phyloP scores from a whole-genome alignment of 2,329 filamentous ascomycete genomes.

The Bipolaris sorokiniana region DNA sequence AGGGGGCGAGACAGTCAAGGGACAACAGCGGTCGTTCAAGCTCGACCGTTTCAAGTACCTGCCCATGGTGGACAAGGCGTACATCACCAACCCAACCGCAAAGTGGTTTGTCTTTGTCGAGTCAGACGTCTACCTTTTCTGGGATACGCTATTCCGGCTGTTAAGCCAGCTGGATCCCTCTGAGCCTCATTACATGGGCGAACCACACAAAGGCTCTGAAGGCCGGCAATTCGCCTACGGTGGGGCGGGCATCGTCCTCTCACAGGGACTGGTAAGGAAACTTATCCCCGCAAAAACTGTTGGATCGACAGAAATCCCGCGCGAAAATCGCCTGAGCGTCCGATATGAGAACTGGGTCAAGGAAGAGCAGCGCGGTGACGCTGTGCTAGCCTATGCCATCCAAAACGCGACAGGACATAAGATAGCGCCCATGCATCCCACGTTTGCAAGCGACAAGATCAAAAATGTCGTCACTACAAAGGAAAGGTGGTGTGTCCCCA shows the following conservation, averaged over 20 bases:
- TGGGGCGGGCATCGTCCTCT: constrained; percentile 54
- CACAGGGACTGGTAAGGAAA: constrained; percentile 60
- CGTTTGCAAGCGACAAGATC: constrained; percentile 54
- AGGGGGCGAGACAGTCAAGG: constrained; percentile 51
- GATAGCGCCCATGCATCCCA: constrained; percentile 49
- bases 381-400: constrained; percentile 49
- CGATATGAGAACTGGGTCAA: constrained; percentile 43
- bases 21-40: constrained; percentile 60
- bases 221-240: constrained; percentile 52
- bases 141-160: constrained; percentile 52
- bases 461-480: constrained; percentile 53
- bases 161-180: constrained; percentile 48
- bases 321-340: constrained; percentile 38
- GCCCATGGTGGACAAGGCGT: constrained; percentile 61
- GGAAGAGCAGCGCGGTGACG: constrained; percentile 55
- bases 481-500: constrained; percentile 53
- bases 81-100: constrained; percentile 44
- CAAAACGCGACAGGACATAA: constrained; percentile 45
- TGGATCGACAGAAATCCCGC: constrained; percentile 36
- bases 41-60: constrained; percentile 66
- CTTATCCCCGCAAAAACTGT: constrained; percentile 44
- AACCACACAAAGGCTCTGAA: constrained; percentile 42
- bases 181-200: constrained; percentile 50
- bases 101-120: constrained; percentile 51
- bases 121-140: constrained; percentile 49